Base-by-base conservation (phyloP, 306 rosid genomes). In the Sphenostylis stenocarpa region DNA sequence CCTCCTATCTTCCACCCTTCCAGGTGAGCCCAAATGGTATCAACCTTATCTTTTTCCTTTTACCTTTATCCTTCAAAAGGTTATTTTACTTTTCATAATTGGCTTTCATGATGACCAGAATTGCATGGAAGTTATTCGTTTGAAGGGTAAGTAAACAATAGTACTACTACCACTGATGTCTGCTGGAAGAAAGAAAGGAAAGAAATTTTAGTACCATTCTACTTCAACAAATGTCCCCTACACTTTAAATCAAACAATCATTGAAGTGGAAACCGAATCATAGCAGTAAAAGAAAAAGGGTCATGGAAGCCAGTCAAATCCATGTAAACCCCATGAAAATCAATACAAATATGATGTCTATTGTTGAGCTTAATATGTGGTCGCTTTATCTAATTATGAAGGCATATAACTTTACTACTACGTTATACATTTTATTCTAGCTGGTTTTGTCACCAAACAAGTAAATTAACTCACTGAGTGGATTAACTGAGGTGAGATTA, bases 21-120 rank as follows among this genome's bases (percentile, higher is more conserved):
- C 47, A 55, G 51, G 73, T 55, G 80, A 80, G 77, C 78, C 81
- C 80, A 64, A 84, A 78, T 53, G 80, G 58, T 11, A 23, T 78
- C 84, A 65, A 23, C 66, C 79, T 78, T 77, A 39, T 57, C 60
- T 65, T 82, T 69, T 78, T 78, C 14, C 62, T 39, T 56, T 55
- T 34, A 68, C 26, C 73, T 34, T 84, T 80, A 67, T 60, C 67
- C 28, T 67, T 56, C 21, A 43, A 78, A 81, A 70, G 71, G 11
- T 29, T 45, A 43, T 39, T 2, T 82, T 76, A 23, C 84, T 80
- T 85, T 79, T 75, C 68, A 60, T 63, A 64, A 70, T 39, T 68
- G 75, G 47, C 81, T 66, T 48, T 80, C 78, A 53, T 80, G 48
- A 70, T 73, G 12, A 20, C 67, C 31, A 51, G 28, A 71, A 75